Evolutionary conservation across 169 alveolate species (phyloP).

Genomic region (Plasmodium cynomolgi): DNA sequence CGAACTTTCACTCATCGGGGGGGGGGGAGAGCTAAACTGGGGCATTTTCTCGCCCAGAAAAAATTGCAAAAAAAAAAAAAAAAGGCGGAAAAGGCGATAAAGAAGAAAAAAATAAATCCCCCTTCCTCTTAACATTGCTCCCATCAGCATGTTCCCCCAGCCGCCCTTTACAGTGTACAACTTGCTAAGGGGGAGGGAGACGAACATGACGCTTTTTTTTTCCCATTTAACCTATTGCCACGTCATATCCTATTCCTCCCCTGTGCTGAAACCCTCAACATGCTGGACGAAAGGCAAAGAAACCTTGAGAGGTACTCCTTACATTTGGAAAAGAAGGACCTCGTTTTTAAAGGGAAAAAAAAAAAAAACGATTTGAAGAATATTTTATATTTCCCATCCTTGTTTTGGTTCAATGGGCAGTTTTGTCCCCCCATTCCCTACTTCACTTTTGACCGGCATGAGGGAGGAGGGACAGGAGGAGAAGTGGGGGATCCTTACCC

Average conservation of each 20-base stretch:
- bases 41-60: neutral
- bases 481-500: neutral
- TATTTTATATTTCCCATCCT: slow-evolving; percentile 68
- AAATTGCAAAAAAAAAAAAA: neutral
- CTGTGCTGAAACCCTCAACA: neutral
- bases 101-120: neutral
- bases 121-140: neutral
- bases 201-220: neutral
- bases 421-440: slow-evolving; percentile 39
- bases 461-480: neutral
- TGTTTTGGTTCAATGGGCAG: slow-evolving; percentile 57
- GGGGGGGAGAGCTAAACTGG: neutral
- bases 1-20: neutral
- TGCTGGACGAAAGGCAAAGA: slow-evolving; percentile 28
- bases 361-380: slow-evolving; percentile 54
- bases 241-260: neutral
- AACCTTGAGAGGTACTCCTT: slow-evolving; percentile 25
- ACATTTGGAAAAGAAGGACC: slow-evolving; percentile 8
- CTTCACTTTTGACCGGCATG: neutral
- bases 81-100: neutral
- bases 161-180: neutral
- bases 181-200: neutral
- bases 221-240: neutral
- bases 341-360: slow-evolving; percentile 17
- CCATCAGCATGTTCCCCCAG: neutral